Evolutionary conservation across 2,329 filamentous ascomycete species (phyloP).

Genomic region (Geosmithia flava): DNA sequence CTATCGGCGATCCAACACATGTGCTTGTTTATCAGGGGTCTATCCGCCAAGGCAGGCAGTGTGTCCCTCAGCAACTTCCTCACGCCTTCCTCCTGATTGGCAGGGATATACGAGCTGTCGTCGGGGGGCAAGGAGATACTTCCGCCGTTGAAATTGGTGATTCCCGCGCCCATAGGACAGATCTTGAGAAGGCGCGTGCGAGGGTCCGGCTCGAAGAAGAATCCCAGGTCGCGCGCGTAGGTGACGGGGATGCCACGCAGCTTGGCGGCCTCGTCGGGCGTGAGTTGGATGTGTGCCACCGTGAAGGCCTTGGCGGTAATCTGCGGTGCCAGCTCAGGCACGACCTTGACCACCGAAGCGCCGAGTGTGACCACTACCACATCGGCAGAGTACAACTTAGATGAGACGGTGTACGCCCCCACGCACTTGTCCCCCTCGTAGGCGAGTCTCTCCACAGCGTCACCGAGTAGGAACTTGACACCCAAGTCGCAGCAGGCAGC

Average conservation of each 20-base stretch:
- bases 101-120: constrained; percentile 36
- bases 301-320: constrained; percentile 45
- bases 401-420: constrained; percentile 12
- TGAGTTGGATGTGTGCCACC: constrained; percentile 46
- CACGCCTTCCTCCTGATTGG: constrained; percentile 37
- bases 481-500: constrained; percentile 21
- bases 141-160: constrained; percentile 26
- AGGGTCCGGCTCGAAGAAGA: constrained; percentile 50
- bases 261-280: constrained; percentile 35
- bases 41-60: constrained; percentile 36
- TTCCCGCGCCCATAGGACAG: constrained; percentile 45
- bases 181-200: constrained; percentile 46
- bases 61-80: constrained; percentile 36
- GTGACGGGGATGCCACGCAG: constrained; percentile 48
- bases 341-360: constrained; percentile 30
- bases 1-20: constrained; percentile 57
- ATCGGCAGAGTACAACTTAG: constrained; percentile 12
- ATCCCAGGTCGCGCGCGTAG: constrained; percentile 48
- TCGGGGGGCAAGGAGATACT: constrained; percentile 25
- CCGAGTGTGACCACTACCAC: constrained; percentile 39
- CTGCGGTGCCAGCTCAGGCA: constrained; percentile 34
- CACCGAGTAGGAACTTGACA: constrained; percentile 23
- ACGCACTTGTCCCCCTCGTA: constrained; percentile 8
- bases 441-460: constrained; percentile 10
- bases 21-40: constrained; percentile 41